Evolutionary conservation across 2,329 filamentous ascomycete genomes (phyloP), one percentile per base, ranked within the genome.

Genomic region (Tolypocladium ovalisporum): DNA sequence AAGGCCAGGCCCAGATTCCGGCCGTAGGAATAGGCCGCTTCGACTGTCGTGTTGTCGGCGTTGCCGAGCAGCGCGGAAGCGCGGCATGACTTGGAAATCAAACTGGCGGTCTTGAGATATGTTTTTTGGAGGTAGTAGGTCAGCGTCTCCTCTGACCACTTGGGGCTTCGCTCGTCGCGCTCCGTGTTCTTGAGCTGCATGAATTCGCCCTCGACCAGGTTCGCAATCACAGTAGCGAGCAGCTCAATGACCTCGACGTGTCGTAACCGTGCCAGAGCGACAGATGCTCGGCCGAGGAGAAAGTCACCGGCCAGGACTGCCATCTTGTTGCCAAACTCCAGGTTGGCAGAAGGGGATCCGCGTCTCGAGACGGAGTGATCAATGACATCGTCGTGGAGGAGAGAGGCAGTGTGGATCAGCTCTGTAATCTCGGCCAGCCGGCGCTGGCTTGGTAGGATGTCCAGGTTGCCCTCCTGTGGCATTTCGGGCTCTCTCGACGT

Each of bases 111-210:
- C 77, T 99, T 99, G 64, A 99, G 82, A 69, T 99, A 99, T 34
- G 94, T 99, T 80, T 99, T 99, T 70, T 97, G 90, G 54, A 99
- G 79, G 70, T 99, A 99, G 75, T 99, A 97, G 32, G 85, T 82
- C 60, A 99, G 82, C 1, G 91, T 89, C 56, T 96, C 89, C 67
- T 97, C 90, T 1, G 88, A 94, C 83, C 89, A 97, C 12, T 81
- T 76, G 1, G 93, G 93, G 64, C 89, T 86, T 62, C 82, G 80
- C 77, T 97, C 93, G 70, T 97, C 93, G 62, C 83, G 80, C 52
- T 89, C 89, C 1, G 94, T 97, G 73, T 99, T 99, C 76, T 96
- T 95, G 65, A 99, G 79, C 77, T 99, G 94, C 94, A 99, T 99
- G 77, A 99, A 97, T 74, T 99, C 94, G 68, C 94, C 94, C 75